Conservation (phyloP, 306 rosid genomes). For the Carpinus fangiana region DNA sequence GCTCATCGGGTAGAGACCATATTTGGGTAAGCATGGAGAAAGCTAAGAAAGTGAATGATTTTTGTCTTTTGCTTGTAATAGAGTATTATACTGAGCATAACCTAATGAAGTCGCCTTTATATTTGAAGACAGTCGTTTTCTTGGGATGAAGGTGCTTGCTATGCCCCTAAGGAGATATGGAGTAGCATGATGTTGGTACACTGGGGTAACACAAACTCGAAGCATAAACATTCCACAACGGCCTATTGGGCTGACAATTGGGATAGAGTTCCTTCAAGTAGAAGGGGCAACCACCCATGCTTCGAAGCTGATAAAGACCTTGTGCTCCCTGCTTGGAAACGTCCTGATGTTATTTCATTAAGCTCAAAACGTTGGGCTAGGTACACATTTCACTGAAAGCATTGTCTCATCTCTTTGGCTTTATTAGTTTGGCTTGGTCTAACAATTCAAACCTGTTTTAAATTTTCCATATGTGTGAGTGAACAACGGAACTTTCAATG, state of each 20-base stretch:
- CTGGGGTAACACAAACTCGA: conserved; percentile 96
- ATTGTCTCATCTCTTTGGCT: not conserved
- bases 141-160: conserved; percentile 99
- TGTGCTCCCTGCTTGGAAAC: conserved; percentile 98
- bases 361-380: conserved; percentile 69
- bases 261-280: conserved; percentile 64
- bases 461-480: conserved; percentile 10
- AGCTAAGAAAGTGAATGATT: conserved; percentile 19
- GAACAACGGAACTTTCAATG: conserved; percentile 21
- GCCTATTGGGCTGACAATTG: conserved; percentile 94
- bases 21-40: conserved; percentile 63
- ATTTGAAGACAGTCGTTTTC: conserved; percentile 84
- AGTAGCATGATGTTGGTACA: conserved; percentile 96
- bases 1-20: conserved; percentile 91
- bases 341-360: conserved; percentile 59
- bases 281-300: conserved; percentile 86
- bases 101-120: conserved; percentile 45
- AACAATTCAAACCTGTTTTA: conserved; percentile 3
- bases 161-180: conserved; percentile 99
- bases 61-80: conserved; percentile 8
- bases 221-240: conserved; percentile 91
- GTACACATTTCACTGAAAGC: conserved; percentile 34
- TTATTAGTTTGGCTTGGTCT: not conserved
- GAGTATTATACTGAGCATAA: not conserved
- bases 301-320: conserved; percentile 95